These are phyloP conservation scores for Leccinum disarticulatum DNA, from an alignment of 768 basidiomycete species.

Conservation along the genomic window DNA sequence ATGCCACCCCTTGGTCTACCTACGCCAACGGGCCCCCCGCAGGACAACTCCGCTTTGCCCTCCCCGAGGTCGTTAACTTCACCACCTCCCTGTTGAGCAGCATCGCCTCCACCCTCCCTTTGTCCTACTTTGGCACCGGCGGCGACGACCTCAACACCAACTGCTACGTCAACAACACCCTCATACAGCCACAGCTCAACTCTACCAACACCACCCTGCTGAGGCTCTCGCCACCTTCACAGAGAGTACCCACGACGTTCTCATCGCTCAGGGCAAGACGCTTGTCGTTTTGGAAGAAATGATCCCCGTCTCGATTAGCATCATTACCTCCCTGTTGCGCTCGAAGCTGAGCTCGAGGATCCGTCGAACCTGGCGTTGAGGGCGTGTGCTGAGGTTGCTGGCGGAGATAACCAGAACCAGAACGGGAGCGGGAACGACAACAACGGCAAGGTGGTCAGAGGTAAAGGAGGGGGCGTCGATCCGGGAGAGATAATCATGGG, in stretches of 20 bases:
- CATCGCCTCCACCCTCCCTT: slow-evolving; percentile 52
- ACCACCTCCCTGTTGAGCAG: slow-evolving; percentile 51
- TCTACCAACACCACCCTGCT: slow-evolving; percentile 52
- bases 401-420: too few relatives aligned
- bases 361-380: slow-evolving; percentile 70
- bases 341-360: slow-evolving; percentile 83
- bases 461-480: slow-evolving; percentile 51
- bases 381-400: slow-evolving; percentile 38
- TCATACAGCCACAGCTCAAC: slow-evolving; percentile 57
- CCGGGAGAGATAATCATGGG: slow-evolving; percentile 76
- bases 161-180: slow-evolving; percentile 63
- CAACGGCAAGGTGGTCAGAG: too few relatives aligned
- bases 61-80: slow-evolving; percentile 59
- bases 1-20: slow-evolving; percentile 53
- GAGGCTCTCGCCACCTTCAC: slow-evolving; percentile 67
- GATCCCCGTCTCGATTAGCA: too few relatives aligned
- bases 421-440: too few relatives aligned
- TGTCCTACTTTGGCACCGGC: slow-evolving; percentile 71
- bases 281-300: slow-evolving; percentile 84
- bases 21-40: slow-evolving; percentile 78
- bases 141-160: slow-evolving; percentile 77
- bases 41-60: slow-evolving; percentile 77
- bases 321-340: too few relatives aligned
- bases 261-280: slow-evolving; percentile 60
- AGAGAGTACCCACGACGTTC: slow-evolving; percentile 53